Percentiles rank a stretch among this genome's conserved stretches.
phyloP scores from a whole-genome alignment of 352 stramenopile species.

The Pythium aquatile region DNA sequence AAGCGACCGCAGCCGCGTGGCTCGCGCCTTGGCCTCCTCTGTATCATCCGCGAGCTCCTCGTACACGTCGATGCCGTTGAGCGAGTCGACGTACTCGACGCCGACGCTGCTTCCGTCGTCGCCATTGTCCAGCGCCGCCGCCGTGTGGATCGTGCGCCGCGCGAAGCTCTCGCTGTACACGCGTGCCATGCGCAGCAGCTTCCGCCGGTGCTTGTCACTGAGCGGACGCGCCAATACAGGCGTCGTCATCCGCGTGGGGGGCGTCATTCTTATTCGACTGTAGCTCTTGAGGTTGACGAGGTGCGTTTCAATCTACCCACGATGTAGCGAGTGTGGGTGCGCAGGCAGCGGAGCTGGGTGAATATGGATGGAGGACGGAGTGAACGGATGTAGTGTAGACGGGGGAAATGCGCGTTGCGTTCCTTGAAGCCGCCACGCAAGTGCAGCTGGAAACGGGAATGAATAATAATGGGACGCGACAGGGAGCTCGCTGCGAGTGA shows the following conservation, averaged over 20 bases:
- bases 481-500: neutral
- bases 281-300: neutral
- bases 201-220: constrained; percentile 3
- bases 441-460: too few relatives aligned
- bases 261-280: constrained; percentile 1
- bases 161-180: constrained; percentile 24
- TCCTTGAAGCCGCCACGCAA: constrained; percentile 3
- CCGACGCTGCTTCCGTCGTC: constrained; percentile 9
- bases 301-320: constrained; percentile 5
- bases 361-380: neutral
- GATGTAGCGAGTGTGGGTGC: neutral
- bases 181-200: constrained; percentile 19
- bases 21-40: neutral
- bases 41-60: constrained; percentile 6
- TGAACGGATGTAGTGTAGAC: neutral
- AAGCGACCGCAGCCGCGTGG: constrained; percentile 19
- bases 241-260: neutral
- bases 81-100: constrained; percentile 22
- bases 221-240: constrained; percentile 7
- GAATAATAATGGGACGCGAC: neutral
- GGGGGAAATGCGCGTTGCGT: neutral
- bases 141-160: constrained; percentile 11
- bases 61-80: constrained; percentile 28
- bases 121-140: constrained; percentile 5
- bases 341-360: neutral